Evolutionary conservation across 1,284 basidiomycete genomes (phyloP), one percentile per base, ranked within the genome.

Genomic region (Apiotrichum sp.): DNA sequence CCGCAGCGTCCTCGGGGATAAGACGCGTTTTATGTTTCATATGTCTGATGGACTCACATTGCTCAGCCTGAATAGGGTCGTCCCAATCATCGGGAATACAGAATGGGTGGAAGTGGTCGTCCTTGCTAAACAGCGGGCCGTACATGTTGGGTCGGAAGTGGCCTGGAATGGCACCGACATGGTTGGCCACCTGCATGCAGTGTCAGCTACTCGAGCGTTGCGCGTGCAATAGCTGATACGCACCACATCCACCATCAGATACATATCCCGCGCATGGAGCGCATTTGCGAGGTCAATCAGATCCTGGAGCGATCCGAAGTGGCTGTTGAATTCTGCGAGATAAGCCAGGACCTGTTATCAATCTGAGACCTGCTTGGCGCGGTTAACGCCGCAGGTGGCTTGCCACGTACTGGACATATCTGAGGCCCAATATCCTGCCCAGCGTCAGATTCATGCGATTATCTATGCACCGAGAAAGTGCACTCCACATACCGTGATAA

Each of bases 171-270:
- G 74, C 62, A 4, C 78, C 78, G 53, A 80, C 70, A 58, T 80
- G 78, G 56, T 80, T 80, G 22, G 76, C 47, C 3, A 43, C 50
- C 45, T 55, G 45, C 40, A 1, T 10, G 16, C 22, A 36, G 43
- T 22, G 22, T 16, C 29, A 22, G 35, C 31, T 35, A 38, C 32
- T 22, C 22, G 22, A 22, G 22, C 22, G 22, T 22, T 22, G 22
- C 22, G 22, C 22, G 22, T 22, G 22, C 22, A 22, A 22, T 22
- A 22, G 22, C 79, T 79, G 35, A 75, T 39, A 45, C 47, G 55
- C 47, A 76, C 75, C 33, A 80, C 75, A 56, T 80, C 78, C 2
- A 80, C 76, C 78, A 81, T 80, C 46, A 81, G 65, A 57, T 76
- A 78, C 78, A 81, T 81, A 36, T 72, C 76, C 29, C 77, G 63